A percentile compares a stretch with the other conserved stretches of the same genome.
phyloP scores from a whole-genome alignment of 2,329 filamentous ascomycete genomes.

The Aureobasidium sp. region DNA sequence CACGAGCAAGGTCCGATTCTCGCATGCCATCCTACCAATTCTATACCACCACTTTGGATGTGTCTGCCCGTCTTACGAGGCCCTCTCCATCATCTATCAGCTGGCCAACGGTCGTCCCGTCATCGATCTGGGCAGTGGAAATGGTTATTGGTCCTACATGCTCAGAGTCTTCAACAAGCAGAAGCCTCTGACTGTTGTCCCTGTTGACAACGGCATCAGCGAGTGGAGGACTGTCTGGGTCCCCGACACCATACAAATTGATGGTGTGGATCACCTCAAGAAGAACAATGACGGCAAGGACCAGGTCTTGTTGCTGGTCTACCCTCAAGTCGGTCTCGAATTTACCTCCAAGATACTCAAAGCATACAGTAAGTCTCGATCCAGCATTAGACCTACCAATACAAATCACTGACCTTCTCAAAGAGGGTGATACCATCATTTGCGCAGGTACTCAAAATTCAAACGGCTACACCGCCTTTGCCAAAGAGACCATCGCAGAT shows the following conservation, averaged over 20 bases:
- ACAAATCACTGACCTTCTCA: neutral
- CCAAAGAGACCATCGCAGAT: conserved; percentile 53
- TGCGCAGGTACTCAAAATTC: conserved; percentile 66
- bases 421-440: conserved; percentile 53
- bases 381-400: conserved; percentile 38
- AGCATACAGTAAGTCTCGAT: conserved; percentile 40
- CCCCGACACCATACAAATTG: conserved; percentile 52
- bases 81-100: conserved; percentile 51
- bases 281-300: conserved; percentile 43
- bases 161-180: conserved; percentile 48
- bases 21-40: conserved; percentile 62
- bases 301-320: conserved; percentile 60
- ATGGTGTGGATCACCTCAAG: conserved; percentile 53
- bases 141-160: conserved; percentile 70
- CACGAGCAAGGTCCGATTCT: conserved; percentile 45
- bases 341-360: conserved; percentile 57
- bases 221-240: conserved; percentile 64
- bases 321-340: conserved; percentile 59
- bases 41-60: conserved; percentile 76
- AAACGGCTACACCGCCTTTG: conserved; percentile 67
- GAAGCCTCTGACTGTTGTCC: conserved; percentile 36
- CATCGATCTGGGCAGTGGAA: conserved; percentile 61
- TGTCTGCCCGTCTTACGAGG: conserved; percentile 59
- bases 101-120: conserved; percentile 46
- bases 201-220: conserved; percentile 61